phyloP scores from a whole-genome alignment of 441 rosid genomes.

The Gossypium gossypioides region DNA sequence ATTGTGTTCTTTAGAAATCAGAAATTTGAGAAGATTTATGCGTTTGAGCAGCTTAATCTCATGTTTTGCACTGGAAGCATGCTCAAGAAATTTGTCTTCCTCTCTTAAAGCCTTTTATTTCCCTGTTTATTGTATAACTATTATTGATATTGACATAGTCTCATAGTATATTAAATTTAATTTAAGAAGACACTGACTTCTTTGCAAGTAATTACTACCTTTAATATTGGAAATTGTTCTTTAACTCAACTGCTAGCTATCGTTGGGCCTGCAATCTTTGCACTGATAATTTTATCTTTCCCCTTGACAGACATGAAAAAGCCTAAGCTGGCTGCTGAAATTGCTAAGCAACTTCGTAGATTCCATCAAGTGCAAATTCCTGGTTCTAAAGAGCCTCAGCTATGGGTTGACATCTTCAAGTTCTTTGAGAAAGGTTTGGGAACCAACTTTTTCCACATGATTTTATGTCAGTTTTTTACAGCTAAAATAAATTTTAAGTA shows the following conservation, averaged over 20 bases:
- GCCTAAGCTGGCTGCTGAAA: constrained; percentile 70
- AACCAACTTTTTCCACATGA: not conserved
- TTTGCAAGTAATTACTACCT: not conserved
- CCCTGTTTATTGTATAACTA: not conserved
- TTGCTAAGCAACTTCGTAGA: constrained; percentile 65
- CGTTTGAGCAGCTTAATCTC: not conserved
- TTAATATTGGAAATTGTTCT: not conserved
- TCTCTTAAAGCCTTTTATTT: not conserved
- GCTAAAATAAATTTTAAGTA: not conserved
- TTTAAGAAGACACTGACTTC: not conserved
- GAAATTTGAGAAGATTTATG: not conserved
- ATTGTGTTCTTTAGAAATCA: not conserved
- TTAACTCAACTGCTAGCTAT: not conserved
- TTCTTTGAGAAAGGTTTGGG: constrained; percentile 66
- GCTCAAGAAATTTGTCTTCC: not conserved
- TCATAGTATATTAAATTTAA: not conserved
- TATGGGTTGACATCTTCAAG: constrained; percentile 77
- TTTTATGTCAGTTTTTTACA: not conserved
- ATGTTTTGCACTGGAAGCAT: not conserved
- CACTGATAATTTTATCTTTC: constrained; percentile 5
- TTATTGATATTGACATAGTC: not conserved
- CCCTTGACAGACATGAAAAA: constrained; percentile 58
- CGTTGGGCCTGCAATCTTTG: constrained; percentile 3
- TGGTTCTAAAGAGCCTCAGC: constrained; percentile 85
- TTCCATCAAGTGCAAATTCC: constrained; percentile 85